These are phyloP conservation scores for Euphorbia peplus DNA, from an alignment of 345 rosid genomes.

Conservation along the genomic window DNA sequence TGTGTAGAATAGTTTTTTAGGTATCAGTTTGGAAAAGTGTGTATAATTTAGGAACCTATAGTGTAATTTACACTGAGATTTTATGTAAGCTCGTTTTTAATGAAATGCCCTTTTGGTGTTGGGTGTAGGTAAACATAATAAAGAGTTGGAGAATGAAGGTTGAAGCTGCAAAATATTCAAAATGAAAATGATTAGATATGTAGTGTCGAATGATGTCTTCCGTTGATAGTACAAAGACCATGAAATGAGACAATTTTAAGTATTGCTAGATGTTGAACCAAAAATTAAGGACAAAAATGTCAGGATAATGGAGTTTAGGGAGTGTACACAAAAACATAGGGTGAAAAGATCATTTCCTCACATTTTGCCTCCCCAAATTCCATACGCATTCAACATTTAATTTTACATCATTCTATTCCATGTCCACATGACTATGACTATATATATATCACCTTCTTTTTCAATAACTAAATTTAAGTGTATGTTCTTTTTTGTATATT, in stretches of 20 bases:
- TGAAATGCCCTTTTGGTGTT: no score
- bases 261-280: not conserved
- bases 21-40: no score
- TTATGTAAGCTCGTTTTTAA: no score
- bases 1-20: no score
- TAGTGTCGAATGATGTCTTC: not conserved
- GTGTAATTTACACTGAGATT: no score
- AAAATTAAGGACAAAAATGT: not conserved
- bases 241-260: not conserved
- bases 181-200: not conserved
- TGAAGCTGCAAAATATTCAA: not conserved
- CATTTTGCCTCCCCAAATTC: not conserved
- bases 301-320: not conserved
- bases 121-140: not conserved
- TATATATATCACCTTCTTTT: no score
- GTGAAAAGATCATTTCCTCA: not conserved
- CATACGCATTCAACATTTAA: not conserved
- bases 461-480: no score
- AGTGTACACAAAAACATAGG: not conserved
- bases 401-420: not conserved
- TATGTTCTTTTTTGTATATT: no score
- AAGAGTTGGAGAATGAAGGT: not conserved
- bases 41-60: no score
- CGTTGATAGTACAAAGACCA: not conserved
- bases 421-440: not conserved